Base-by-base conservation (phyloP, 441 rosid species). In the Arabidopsis hybrid region DNA sequence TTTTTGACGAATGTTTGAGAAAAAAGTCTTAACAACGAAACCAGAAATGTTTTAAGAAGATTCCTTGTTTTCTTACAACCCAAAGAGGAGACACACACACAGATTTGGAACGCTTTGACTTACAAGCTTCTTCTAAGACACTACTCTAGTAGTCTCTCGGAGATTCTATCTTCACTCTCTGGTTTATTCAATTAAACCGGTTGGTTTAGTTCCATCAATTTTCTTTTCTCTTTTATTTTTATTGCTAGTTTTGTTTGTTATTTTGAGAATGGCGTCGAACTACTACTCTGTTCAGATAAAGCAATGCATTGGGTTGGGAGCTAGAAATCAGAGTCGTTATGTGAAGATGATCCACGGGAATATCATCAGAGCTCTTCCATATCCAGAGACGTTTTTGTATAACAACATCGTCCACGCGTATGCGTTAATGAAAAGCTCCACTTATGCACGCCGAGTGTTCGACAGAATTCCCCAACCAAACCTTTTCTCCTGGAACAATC, bases 401-500 rank as follows among this genome's bases (percentile, higher is more conserved):
- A 93, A 90, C 86, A 83, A 84, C 32, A 89, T 95, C 18, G 69
- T 93, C 8, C 76, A 71, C 1, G 46, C 79, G 0, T 90, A 91
- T n/a, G 40, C 88, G 0, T 57, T 74, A 32, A 45, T 81, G 3
- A 88, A 87, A 67, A 81, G 81, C 74, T 32, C 81, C 17, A 60
- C 14, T 13, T 85, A 91, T 63, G 99, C 95, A 8, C 86, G 93
- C 67, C 56, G 62, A 65, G 65, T 89, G 87, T 93, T 95, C 82
- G 94, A 90, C 36, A 59, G 32, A 80, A 85, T 89, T 79, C 80
- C 86, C 60, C 81, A 72, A 3, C 95, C 86, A 63, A 93, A 90
- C 78, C 58, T 51, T 16, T 89, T 81, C 76, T 89, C 97, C 0
- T 95, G 97, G 97, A 95, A 95, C 82, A 80, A 85, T 46, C 84